phyloP scores from a whole-genome alignment of 129 eudicot genomes.

The Ambrosia artemisiifolia region DNA sequence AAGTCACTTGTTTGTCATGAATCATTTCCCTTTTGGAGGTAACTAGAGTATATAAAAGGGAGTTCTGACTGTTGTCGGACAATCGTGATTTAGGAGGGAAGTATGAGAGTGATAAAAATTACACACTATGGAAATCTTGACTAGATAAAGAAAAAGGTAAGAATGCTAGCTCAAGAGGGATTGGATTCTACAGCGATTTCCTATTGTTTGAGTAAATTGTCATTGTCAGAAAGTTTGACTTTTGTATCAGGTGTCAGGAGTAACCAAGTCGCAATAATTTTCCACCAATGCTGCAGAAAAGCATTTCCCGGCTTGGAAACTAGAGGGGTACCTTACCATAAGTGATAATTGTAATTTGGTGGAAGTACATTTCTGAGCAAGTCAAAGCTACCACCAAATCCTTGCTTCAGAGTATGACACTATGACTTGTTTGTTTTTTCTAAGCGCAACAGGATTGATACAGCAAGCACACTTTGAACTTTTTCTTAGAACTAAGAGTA shows the following conservation, averaged over 20 bases:
- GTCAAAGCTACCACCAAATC: no score
- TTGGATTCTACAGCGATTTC: neutral
- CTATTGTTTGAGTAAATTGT: neutral
- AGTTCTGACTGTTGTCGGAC: neutral
- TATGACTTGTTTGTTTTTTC: no score
- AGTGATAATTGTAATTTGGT: no score
- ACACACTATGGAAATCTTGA: neutral
- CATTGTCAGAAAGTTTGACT: neutral
- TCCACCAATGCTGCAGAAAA: neutral
- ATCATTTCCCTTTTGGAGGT: conserved; percentile 9
- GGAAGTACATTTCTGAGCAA: no score
- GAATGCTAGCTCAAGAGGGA: conserved; percentile 2
- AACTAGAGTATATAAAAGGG: conserved; percentile 3
- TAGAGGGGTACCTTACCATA: conserved; percentile 1
- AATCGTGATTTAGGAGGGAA: conserved; percentile 3
- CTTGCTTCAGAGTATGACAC: neutral
- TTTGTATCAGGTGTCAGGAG: neutral
- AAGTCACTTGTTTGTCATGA: neutral
- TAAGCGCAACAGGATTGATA: no score
- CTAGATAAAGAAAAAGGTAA: neutral
- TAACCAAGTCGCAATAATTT: neutral
- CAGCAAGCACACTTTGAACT: no score
- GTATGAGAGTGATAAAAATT: neutral
- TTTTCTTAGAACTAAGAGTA: no score
- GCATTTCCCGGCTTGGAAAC: neutral